Percentiles rank a stretch among this genome's conserved stretches.
phyloP scores from a whole-genome alignment of 2,329 filamentous ascomycete species.

The Aspergillus costaricaensis region DNA sequence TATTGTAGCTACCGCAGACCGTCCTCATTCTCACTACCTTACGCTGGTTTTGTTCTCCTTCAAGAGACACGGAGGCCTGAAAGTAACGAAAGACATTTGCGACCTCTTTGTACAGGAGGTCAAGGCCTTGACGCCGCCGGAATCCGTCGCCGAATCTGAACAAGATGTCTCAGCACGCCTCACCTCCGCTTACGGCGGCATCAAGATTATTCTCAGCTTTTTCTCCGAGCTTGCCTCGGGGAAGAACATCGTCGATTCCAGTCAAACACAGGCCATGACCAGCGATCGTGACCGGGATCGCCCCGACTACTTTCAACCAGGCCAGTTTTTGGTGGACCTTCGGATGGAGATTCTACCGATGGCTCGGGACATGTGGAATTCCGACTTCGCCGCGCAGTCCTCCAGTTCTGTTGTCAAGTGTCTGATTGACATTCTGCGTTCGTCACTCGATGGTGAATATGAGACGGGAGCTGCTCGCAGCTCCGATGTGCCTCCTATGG shows the following conservation, averaged over 20 bases:
- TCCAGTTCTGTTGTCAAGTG: conserved; percentile 74
- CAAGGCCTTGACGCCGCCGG: conserved; percentile 48
- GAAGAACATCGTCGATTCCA: conserved; percentile 78
- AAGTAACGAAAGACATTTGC: conserved; percentile 71
- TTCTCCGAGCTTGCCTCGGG: conserved; percentile 75
- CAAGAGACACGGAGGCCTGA: conserved; percentile 76
- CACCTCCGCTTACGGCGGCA: conserved; percentile 59
- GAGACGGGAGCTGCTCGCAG: conserved; percentile 68
- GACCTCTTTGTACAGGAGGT: conserved; percentile 66
- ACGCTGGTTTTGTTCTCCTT: conserved; percentile 84
- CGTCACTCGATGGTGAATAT: conserved; percentile 73
- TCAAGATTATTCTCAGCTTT: conserved; percentile 82
- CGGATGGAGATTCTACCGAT: conserved; percentile 77
- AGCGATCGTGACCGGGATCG: conserved; percentile 58
- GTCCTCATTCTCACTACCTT: conserved; percentile 55
- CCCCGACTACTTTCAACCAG: conserved; percentile 63
- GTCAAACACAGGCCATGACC: conserved; percentile 59
- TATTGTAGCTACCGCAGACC: conserved; percentile 44
- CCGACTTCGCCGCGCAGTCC: conserved; percentile 77
- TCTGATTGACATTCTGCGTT: conserved; percentile 79
- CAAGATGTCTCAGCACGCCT: conserved; percentile 46
- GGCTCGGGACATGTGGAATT: conserved; percentile 80
- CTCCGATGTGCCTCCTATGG: conserved; percentile 58
- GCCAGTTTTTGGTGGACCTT: conserved; percentile 84
- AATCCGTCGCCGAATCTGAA: conserved; percentile 41